Evolutionary conservation across 495 filamentous ascomycete species (phyloP).

Genomic region (Polyplosphaeria fusca): DNA sequence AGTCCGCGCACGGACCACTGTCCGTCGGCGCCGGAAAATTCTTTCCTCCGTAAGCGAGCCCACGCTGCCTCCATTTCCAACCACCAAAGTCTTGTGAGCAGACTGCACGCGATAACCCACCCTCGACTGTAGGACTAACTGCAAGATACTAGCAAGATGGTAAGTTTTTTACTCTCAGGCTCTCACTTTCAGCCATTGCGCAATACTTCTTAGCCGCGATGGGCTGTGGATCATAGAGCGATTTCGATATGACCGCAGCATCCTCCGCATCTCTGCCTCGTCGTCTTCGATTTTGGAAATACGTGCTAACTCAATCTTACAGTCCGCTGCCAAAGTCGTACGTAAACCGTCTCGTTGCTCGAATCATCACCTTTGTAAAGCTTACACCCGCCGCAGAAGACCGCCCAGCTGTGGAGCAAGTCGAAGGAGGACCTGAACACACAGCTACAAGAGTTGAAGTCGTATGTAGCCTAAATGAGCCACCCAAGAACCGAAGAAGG

Average conservation of each 20-base stretch:
- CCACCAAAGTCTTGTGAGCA: slow-evolving; percentile 3
- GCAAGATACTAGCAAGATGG: slow-evolving; percentile 23
- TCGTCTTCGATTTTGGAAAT: background rate
- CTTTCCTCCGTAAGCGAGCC: slow-evolving; percentile 20
- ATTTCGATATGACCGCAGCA: no score
- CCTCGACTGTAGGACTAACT: slow-evolving; percentile 8
- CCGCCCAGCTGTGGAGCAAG: slow-evolving; percentile 95
- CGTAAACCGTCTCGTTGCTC: background rate
- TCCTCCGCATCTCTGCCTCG: no score
- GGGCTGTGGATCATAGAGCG: no score
- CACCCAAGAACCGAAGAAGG: background rate
- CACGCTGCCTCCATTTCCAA: slow-evolving; percentile 3
- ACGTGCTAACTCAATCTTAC: slow-evolving; percentile 10
- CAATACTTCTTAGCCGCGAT: no score
- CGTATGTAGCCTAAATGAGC: slow-evolving; percentile 13
- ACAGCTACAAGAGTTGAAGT: slow-evolving; percentile 70
- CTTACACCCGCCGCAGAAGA: slow-evolving; percentile 67
- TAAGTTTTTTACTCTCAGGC: slow-evolving; percentile 5
- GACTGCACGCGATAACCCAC: slow-evolving; percentile 28
- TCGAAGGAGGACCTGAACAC: slow-evolving; percentile 94
- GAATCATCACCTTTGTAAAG: no score
- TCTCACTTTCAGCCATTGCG: background rate
- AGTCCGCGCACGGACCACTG: slow-evolving; percentile 12
- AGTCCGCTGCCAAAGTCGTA: slow-evolving; percentile 31
- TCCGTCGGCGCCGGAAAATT: background rate